phyloP scores from a whole-genome alignment of 257 asterid species.

The Solanum sparsipilum region DNA sequence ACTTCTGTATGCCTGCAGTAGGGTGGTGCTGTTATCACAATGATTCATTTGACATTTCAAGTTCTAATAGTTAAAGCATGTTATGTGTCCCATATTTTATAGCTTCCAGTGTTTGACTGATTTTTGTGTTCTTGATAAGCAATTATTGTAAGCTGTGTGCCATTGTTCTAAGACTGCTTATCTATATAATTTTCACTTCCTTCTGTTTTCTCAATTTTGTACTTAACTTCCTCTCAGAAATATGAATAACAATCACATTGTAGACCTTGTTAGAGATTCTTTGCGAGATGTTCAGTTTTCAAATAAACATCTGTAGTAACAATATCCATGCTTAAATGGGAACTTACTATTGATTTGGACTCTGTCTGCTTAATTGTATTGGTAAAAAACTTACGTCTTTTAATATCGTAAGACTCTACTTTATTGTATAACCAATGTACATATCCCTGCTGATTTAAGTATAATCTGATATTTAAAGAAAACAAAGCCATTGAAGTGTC shows the following conservation, averaged over 20 bases:
- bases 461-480: background rate
- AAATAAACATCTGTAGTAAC: background rate
- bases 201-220: background rate
- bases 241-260: background rate
- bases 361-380: background rate
- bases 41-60: background rate
- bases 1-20: background rate
- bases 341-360: background rate
- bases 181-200: background rate
- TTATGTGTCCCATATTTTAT: background rate
- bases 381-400: background rate
- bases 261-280: background rate
- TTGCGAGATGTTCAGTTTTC: background rate
- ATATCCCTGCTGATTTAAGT: background rate
- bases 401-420: background rate
- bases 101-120: background rate
- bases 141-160: background rate
- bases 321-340: background rate
- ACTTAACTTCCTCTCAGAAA: background rate
- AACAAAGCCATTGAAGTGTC: background rate
- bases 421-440: background rate
- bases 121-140: background rate
- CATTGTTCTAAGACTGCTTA: background rate
- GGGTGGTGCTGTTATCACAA: background rate
- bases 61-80: background rate